A percentile compares a stretch with the other conserved stretches of the same genome.
These are phyloP conservation scores for Cladosporium colombiae DNA, from an alignment of 2,329 filamentous ascomycete species.

Conservation along the genomic window DNA sequence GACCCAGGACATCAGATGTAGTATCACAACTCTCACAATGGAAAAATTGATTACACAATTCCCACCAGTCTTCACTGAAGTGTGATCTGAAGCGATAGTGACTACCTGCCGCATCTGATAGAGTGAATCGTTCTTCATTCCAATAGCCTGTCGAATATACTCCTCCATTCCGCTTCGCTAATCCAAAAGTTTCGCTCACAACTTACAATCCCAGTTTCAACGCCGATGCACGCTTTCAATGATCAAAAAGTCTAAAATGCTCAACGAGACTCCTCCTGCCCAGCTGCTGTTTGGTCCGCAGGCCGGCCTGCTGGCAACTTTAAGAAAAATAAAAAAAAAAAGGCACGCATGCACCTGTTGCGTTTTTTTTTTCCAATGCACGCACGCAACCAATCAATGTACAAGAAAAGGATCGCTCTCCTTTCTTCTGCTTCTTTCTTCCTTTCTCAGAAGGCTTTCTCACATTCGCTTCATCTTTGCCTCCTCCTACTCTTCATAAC, in stretches of 20 bases:
- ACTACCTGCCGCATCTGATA: too few species aligned
- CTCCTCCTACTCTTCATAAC: neutral
- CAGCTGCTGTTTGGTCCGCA: slow-evolving; percentile 5
- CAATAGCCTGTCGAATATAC: neutral
- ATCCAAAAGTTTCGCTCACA: neutral
- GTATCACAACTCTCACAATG: too few species aligned
- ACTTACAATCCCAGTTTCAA: neutral
- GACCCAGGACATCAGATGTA: too few species aligned
- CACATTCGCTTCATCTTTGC: neutral
- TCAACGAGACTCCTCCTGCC: neutral
- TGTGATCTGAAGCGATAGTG: too few species aligned
- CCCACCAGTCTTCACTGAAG: too few species aligned
- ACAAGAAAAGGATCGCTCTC: neutral
- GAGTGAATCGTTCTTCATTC: neutral
- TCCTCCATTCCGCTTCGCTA: neutral
- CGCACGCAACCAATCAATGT: neutral
- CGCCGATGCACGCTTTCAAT: neutral
- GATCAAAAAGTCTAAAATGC: neutral
- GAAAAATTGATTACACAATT: too few species aligned
- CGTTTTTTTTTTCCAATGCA: neutral
- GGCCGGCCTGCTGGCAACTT: neutral
- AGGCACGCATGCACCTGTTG: neutral
- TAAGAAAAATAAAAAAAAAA: neutral
- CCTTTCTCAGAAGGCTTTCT: neutral
- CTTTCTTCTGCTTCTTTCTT: neutral